Percentiles rank a stretch among this genome's conserved stretches.
Conservation (phyloP, 768 basidiomycete genomes). For the Scleroderma citrinum region DNA sequence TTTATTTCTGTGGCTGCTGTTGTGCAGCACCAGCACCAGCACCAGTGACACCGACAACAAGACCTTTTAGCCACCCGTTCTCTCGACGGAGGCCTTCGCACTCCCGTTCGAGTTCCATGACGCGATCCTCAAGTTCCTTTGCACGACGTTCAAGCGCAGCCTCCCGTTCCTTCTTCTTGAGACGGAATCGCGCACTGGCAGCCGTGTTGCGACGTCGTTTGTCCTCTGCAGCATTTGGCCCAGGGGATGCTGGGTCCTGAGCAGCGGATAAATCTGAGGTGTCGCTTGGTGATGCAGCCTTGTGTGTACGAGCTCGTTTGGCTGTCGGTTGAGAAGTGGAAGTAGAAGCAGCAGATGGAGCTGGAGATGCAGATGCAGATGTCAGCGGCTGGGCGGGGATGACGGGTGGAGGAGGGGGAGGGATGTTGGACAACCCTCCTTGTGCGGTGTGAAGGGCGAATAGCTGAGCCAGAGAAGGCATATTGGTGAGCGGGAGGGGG, state of each 20-base stretch:
- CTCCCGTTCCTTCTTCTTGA: slow-evolving; percentile 96
- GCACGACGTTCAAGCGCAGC: slow-evolving; percentile 79
- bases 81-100: slow-evolving; percentile 84
- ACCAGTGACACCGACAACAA: slow-evolving; percentile 84
- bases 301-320: slow-evolving; percentile 56
- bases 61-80: slow-evolving; percentile 88
- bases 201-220: slow-evolving; percentile 93
- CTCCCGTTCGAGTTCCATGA: slow-evolving; percentile 81
- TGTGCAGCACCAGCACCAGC: slow-evolving; percentile 45
- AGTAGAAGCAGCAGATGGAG: slow-evolving; percentile 7
- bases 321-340: slow-evolving; percentile 28
- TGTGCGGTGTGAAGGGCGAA: slow-evolving; percentile 53
- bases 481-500: slow-evolving; percentile 9
- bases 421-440: slow-evolving; percentile 14
- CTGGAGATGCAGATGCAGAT: neutral
- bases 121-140: slow-evolving; percentile 77
- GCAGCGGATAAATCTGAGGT: slow-evolving; percentile 13
- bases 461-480: slow-evolving; percentile 65
- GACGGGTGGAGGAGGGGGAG: slow-evolving; percentile 13
- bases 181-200: slow-evolving; percentile 85
- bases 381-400: slow-evolving; percentile 9
- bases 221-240: slow-evolving; percentile 57
- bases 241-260: slow-evolving; percentile 14
- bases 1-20: slow-evolving; percentile 16
- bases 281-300: slow-evolving; percentile 35